A percentile compares a stretch with the other conserved stretches of the same genome.
These are phyloP conservation scores for Davidsoniella eucalypti DNA, from an alignment of 2,329 filamentous ascomycete genomes.

Conservation along the genomic window DNA sequence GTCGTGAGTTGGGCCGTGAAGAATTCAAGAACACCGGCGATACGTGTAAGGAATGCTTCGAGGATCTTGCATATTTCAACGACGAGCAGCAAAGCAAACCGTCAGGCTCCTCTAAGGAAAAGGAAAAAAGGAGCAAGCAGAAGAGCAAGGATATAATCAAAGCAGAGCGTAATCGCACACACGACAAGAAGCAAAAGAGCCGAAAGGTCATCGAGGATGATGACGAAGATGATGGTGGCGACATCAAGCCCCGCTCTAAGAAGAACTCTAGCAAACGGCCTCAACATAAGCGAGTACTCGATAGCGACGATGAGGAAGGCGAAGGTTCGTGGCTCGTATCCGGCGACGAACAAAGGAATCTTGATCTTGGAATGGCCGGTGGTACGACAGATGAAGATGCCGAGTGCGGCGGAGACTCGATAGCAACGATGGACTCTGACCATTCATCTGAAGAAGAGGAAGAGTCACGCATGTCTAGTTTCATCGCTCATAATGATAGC, in stretches of 20 bases:
- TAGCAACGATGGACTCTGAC: slow-evolving; percentile 53
- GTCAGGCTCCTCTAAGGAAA: slow-evolving; percentile 22
- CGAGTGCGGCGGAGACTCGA: slow-evolving; percentile 68
- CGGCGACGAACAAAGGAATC: slow-evolving; percentile 42
- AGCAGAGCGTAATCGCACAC: slow-evolving; percentile 6
- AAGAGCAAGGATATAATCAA: slow-evolving; percentile 6
- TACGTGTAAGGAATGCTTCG: slow-evolving; percentile 56
- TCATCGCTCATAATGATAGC: slow-evolving; percentile 36
- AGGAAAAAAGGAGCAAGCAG: slow-evolving; percentile 16
- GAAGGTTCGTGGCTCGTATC: slow-evolving; percentile 69
- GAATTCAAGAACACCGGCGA: slow-evolving; percentile 25
- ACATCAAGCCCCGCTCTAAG: slow-evolving; percentile 15
- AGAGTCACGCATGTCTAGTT: slow-evolving; percentile 37
- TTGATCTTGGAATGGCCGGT: slow-evolving; percentile 60
- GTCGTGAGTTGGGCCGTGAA: slow-evolving; percentile 44
- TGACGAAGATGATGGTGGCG: slow-evolving; percentile 10
- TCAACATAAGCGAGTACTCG: slow-evolving; percentile 33
- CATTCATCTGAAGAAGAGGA: slow-evolving; percentile 38
- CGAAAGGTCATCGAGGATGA: slow-evolving; percentile 20
- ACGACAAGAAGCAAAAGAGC: slow-evolving; percentile 18
- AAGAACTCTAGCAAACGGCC: slow-evolving; percentile 24
- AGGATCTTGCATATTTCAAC: slow-evolving; percentile 51
- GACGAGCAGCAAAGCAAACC: slow-evolving; percentile 27
- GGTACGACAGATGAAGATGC: slow-evolving; percentile 76
- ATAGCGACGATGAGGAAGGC: slow-evolving; percentile 51